Base-by-base conservation (phyloP, 495 filamentous ascomycete genomes). In the Penicillium canescens region DNA sequence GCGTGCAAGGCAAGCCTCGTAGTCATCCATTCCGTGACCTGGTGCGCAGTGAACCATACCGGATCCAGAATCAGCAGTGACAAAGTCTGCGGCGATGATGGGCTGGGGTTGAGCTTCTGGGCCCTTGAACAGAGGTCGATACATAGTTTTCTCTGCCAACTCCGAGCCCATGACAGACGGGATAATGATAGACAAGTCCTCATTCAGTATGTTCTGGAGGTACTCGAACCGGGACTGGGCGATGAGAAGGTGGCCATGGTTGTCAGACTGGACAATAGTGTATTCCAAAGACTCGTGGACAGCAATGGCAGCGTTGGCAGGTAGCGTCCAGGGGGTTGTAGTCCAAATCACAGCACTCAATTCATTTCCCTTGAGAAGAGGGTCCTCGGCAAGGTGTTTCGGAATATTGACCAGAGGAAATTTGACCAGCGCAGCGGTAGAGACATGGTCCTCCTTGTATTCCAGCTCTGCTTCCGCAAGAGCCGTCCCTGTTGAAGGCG, bases 1-100 rank as follows among this genome's bases (percentile, higher is more conserved):
- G 44, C 74, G 72, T 36, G 72, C 63, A 40, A 77, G 75, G 68
- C 93, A 97, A 6, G 89, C 83, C 53, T 92, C 82, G 59, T 98
- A 99, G 68, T 99, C 94, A 33, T 99, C 94, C 77, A 96, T 91
- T 35, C 94, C 94, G 62, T 98, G 95, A 1, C 95, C 94, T 18
- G 94, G 93, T 9, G 94, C 94, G 44, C 89, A 81, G 72, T 99
- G 94, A 37, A 98, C 95, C 21, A 99, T 76, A 13, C 94, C 94
- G 41, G 94, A 89, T 16, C 94, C 94, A 23, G 92, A 95, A 33
- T 86, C 83, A 0, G 86, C 83, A 6, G 91, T 87, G 13, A 98
- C 95, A 70, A 96, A 98, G 52, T 88, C 79, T 4, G 89, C 95
- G 46, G 85, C 78, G 43, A 98, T 80, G 13, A 98, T 73, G 1